These are phyloP conservation scores for Xylaria sp. DNA, from an alignment of 2,329 filamentous ascomycete genomes.

Conservation along the genomic window DNA sequence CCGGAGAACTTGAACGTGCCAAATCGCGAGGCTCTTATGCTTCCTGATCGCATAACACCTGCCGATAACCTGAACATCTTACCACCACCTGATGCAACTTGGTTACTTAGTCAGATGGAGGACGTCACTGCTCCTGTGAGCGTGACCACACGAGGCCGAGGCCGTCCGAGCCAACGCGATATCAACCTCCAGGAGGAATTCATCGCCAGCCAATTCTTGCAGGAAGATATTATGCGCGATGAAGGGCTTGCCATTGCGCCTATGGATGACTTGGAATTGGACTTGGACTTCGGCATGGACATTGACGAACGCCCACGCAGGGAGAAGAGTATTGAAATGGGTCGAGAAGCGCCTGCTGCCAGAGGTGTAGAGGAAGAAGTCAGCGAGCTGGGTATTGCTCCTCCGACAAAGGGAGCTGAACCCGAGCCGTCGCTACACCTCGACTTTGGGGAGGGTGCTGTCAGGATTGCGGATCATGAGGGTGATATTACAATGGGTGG, in stretches of 20 bases:
- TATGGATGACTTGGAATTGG: constrained; percentile 70
- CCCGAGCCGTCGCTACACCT: constrained; percentile 59
- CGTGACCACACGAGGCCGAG: constrained; percentile 56
- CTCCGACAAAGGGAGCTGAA: constrained; percentile 59
- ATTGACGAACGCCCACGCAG: constrained; percentile 64
- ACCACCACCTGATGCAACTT: constrained; percentile 84
- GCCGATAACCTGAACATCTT: constrained; percentile 78
- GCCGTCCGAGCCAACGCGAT: constrained; percentile 56
- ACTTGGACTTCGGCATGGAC: constrained; percentile 75
- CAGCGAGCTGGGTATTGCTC: constrained; percentile 62
- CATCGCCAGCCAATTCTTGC: constrained; percentile 79
- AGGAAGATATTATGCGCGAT: constrained; percentile 63
- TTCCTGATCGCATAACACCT: constrained; percentile 91
- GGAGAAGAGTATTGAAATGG: constrained; percentile 78
- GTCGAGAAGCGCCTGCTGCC: constrained; percentile 78
- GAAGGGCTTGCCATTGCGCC: constrained; percentile 59
- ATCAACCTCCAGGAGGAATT: constrained; percentile 72
- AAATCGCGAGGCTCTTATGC: constrained; percentile 81
- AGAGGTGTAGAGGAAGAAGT: constrained; percentile 71
- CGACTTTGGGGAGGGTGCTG: constrained; percentile 55
- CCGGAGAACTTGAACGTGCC: constrained; percentile 80
- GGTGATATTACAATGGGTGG: constrained; percentile 65
- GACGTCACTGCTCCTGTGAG: constrained; percentile 59
- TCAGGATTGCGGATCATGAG: constrained; percentile 66
- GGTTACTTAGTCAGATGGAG: constrained; percentile 77